A percentile compares a stretch with the other conserved stretches of the same genome.
phyloP scores from a whole-genome alignment of 2,329 filamentous ascomycete species.

The Elsinoe australis region DNA sequence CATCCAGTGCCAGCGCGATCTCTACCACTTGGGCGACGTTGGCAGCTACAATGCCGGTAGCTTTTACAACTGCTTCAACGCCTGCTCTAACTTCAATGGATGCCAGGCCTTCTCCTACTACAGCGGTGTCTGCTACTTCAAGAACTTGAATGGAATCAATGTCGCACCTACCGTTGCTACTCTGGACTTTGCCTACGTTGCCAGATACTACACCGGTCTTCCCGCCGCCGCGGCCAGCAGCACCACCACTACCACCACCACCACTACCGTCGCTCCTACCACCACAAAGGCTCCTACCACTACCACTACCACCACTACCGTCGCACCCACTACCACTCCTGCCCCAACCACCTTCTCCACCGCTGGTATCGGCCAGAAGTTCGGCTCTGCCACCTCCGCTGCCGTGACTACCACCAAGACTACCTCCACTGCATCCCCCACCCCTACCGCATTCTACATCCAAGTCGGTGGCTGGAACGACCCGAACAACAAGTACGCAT shows the following conservation, averaged over 20 bases:
- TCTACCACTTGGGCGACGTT: conserved; percentile 13
- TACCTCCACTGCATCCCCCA: background rate
- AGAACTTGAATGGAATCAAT: conserved; percentile 1
- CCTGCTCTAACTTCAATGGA: conserved; percentile 15
- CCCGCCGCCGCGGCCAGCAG: background rate
- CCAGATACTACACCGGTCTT: conserved; percentile 8
- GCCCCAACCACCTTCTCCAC: background rate
- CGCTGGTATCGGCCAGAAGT: too few relatives aligned
- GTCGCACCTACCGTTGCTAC: background rate
- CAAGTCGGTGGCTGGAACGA: background rate
- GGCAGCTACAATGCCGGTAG: conserved; percentile 15
- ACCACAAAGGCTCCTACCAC: background rate
- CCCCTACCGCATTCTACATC: background rate
- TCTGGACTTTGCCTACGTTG: conserved; percentile 1
- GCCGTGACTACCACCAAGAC: background rate
- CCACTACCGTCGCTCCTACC: background rate
- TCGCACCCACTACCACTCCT: background rate
- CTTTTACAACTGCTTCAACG: conserved; percentile 19
- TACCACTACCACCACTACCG: background rate
- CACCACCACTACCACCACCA: conserved; percentile 3
- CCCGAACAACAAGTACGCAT: conserved; percentile 7
- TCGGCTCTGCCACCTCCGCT: background rate
- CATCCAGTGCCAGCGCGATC: background rate
- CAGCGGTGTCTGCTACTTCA: conserved; percentile 10
- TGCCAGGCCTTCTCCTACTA: conserved; percentile 18